Base-by-base conservation (phyloP, 164 flowering plant genomes). In the Annona cherimola region DNA sequence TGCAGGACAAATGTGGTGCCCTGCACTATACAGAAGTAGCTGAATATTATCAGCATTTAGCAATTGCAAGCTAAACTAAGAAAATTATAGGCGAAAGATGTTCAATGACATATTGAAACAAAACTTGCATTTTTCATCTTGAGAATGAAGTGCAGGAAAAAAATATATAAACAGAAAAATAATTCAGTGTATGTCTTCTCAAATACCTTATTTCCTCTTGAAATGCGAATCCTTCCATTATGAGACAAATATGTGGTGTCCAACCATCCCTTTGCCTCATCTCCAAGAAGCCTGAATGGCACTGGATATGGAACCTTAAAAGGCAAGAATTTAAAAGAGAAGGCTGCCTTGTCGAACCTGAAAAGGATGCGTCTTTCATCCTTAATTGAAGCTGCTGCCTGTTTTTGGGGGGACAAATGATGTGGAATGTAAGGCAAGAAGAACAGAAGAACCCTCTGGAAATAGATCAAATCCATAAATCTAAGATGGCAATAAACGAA, bases 271-370 rank as follows among this genome's bases (percentile, higher is more conserved):
- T 95, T 92, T 65, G 97, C 99, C 82, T 95, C 98, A 76, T 95
- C 98, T 65, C 99, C 99, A 45, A 95, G 94, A 79, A 95, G 97
- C 79, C 76, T 87, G 78, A 92, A 95, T 19, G 99, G 99, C 19
- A 95, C 98, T 44, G 97, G 99, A 85, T 95, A 95, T 65, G 98
- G 99, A 76, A 95, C 96, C 81, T 91, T 93, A 74, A 92, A 95
- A 39, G 99, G 99, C 67, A 95, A 77, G 79, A 95, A 92, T 57
- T 83, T 91, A n/a, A 95, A 83, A n/a, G 94, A 85, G 78, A 95
- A 95, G 40, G 99, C 96, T 66, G 98, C 98, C 83, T 81, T 88
- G 73, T 92, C 99, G 70, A 95, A 95, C 70, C 60, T 86, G 77
- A 92, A 95, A 46, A 90, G 88, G 68, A 95, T 88, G 71, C 96